Conservation (phyloP, 306 rosid species). For the Quercus agrifolia region DNA sequence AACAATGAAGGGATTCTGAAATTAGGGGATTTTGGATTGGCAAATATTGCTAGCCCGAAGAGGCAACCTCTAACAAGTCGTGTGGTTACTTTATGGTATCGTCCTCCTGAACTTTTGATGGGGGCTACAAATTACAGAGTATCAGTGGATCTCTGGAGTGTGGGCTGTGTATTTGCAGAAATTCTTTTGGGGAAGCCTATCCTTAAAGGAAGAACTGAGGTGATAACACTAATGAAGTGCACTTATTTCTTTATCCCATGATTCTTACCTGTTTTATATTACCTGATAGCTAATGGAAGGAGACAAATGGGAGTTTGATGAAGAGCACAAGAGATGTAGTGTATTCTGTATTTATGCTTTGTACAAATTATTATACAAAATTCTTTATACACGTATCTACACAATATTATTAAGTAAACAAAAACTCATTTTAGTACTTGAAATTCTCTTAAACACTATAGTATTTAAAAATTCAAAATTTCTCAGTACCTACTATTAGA, state of each 20-base stretch:
- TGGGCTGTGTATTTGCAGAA: slow-evolving; percentile 95
- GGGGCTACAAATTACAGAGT: slow-evolving; percentile 85
- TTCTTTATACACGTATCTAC: too few species aligned
- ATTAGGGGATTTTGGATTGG: slow-evolving; percentile 95
- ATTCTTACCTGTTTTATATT: not conserved
- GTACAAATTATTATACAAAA: too few species aligned
- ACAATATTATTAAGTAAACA: too few species aligned
- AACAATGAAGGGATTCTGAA: slow-evolving; percentile 84
- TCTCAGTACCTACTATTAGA: not conserved
- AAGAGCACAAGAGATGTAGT: not conserved
- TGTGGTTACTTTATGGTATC: slow-evolving; percentile 95
- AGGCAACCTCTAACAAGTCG: slow-evolving; percentile 80
- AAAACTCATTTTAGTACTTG: not conserved
- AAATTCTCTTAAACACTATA: not conserved
- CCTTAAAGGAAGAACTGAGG: slow-evolving; percentile 99
- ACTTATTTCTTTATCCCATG: not conserved
- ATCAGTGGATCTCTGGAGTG: slow-evolving; percentile 94
- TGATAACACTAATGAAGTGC: slow-evolving; percentile 16
- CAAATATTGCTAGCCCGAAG: slow-evolving; percentile 58
- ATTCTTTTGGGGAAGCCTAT: slow-evolving; percentile 72
- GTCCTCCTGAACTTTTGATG: slow-evolving; percentile 98
- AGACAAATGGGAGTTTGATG: not conserved
- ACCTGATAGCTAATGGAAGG: not conserved
- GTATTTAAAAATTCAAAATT: not conserved
- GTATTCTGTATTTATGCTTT: not conserved